Conservation (phyloP, 495 filamentous ascomycete genomes). For the Collariella sp. region DNA sequence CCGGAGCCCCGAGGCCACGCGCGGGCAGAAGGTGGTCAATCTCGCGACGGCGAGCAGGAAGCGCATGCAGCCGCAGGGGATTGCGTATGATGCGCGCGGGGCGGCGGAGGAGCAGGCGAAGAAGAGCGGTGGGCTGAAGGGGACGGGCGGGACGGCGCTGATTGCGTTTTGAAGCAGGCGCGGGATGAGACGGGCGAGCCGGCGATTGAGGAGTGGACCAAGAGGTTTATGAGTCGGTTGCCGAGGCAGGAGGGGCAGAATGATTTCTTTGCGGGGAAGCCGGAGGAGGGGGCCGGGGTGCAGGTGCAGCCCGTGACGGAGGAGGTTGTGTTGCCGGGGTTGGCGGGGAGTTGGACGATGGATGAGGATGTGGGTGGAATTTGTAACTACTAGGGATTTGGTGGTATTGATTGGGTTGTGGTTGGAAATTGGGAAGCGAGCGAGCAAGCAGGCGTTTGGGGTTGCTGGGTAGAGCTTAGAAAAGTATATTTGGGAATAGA, state of each 20-base stretch:
- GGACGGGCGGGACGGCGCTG: slow-evolving; percentile 85
- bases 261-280: slow-evolving; percentile 57
- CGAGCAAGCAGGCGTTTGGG: too few species aligned
- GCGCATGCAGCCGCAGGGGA: slow-evolving; percentile 36
- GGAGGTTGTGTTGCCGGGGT: slow-evolving; percentile 64
- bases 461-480: too few species aligned
- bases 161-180: slow-evolving; percentile 92
- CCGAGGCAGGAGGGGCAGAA: slow-evolving; percentile 35
- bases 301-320: slow-evolving; percentile 35
- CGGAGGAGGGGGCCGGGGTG: slow-evolving; percentile 23
- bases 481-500: too few species aligned
- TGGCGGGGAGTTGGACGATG: slow-evolving; percentile 78
- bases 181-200: slow-evolving; percentile 92
- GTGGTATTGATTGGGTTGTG: too few species aligned
- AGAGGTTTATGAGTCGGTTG: slow-evolving; percentile 57
- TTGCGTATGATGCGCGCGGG: slow-evolving; percentile 22
- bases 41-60: slow-evolving; percentile 53
- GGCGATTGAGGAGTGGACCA: slow-evolving; percentile 75
- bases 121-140: slow-evolving; percentile 55
- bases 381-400: slow-evolving; percentile 33
- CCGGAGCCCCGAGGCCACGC: slow-evolving; percentile 35
- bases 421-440: too few species aligned
- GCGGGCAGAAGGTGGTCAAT: slow-evolving; percentile 54
- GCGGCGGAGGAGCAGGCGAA: slow-evolving; percentile 13
- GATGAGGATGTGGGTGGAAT: slow-evolving; percentile 63